A percentile compares a stretch with the other conserved stretches of the same genome.
These are phyloP conservation scores for Cladosporium sp. DNA, from an alignment of 2,329 filamentous ascomycete genomes.

Conservation along the genomic window DNA sequence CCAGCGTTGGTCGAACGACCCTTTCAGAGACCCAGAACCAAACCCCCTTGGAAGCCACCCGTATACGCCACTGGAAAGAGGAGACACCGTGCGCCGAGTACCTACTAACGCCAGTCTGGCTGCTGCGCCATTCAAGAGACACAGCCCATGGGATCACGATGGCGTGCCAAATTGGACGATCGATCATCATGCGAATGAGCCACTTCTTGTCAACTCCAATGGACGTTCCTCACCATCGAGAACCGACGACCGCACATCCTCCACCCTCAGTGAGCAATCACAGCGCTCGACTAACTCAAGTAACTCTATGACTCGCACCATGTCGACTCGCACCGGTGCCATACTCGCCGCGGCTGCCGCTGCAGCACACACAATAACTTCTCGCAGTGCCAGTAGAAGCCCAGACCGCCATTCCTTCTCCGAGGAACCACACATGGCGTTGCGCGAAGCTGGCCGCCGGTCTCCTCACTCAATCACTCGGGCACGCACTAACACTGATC, in stretches of 20 bases:
- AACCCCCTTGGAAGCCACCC: slow-evolving; percentile 40
- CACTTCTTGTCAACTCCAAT: slow-evolving; percentile 20
- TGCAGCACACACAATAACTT: slow-evolving; percentile 12
- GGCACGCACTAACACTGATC: slow-evolving; percentile 14
- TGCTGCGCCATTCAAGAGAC: slow-evolving; percentile 21
- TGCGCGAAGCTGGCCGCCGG: slow-evolving; percentile 25
- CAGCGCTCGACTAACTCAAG: slow-evolving; percentile 44
- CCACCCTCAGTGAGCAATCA: slow-evolving; percentile 57
- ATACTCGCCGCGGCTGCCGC: slow-evolving; percentile 38
- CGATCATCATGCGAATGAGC: slow-evolving; percentile 24
- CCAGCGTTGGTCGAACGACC: slow-evolving; percentile 18
- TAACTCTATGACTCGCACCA: slow-evolving; percentile 45
- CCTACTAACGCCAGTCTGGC: slow-evolving; percentile 27
- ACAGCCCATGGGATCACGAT: slow-evolving; percentile 22
- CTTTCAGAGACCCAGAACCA: slow-evolving; percentile 39
- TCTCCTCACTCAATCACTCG: slow-evolving; percentile 14
- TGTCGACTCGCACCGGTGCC: slow-evolving; percentile 47
- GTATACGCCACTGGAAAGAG: slow-evolving; percentile 29
- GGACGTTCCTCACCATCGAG: slow-evolving; percentile 51
- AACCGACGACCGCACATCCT: slow-evolving; percentile 57
- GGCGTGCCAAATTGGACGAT: slow-evolving; percentile 33
- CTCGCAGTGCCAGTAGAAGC: slow-evolving; percentile 24
- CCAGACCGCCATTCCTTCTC: slow-evolving; percentile 34
- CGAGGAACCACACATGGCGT: slow-evolving; percentile 40
- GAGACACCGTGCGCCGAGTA: slow-evolving; percentile 32